Percentiles rank a stretch among this genome's conserved stretches.
These are phyloP conservation scores for Oryza longistaminata DNA, from an alignment of 176 grass and related monocot genomes.

Conservation along the genomic window DNA sequence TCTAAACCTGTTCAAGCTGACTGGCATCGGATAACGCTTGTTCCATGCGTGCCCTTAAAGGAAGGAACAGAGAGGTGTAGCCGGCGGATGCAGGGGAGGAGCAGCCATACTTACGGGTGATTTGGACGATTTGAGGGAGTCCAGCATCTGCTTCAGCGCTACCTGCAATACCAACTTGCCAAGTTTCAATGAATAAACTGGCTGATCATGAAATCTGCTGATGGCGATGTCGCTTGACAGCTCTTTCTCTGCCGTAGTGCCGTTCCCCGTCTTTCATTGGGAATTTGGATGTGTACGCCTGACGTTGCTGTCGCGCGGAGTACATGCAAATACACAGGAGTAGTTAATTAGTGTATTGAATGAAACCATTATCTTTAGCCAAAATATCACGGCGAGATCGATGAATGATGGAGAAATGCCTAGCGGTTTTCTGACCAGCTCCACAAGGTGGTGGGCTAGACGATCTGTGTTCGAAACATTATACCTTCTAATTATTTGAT, in stretches of 20 bases:
- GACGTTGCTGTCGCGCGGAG: not conserved
- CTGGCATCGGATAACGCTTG: not conserved
- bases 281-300: not conserved
- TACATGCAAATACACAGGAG: not conserved
- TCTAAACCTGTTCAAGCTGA: not conserved
- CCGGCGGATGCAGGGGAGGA: not conserved
- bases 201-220: not conserved
- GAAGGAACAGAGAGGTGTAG: not conserved
- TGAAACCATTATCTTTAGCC: too few relatives aligned
- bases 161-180: not conserved
- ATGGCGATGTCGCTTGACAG: not conserved
- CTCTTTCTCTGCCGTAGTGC: not conserved
- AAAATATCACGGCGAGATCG: too few relatives aligned
- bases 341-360: too few relatives aligned
- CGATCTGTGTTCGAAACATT: too few relatives aligned
- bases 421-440: too few relatives aligned
- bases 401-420: too few relatives aligned
- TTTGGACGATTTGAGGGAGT: slow-evolving; percentile 70
- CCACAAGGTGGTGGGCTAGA: too few relatives aligned
- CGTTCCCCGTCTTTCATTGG: not conserved
- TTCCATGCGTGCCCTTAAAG: not conserved
- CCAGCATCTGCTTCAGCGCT: slow-evolving; percentile 56
- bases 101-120: slow-evolving; percentile 48
- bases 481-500: too few relatives aligned
- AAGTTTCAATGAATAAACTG: not conserved